These are phyloP conservation scores for Erodium maritimum DNA, from an alignment of 345 rosid genomes.

Conservation along the genomic window DNA sequence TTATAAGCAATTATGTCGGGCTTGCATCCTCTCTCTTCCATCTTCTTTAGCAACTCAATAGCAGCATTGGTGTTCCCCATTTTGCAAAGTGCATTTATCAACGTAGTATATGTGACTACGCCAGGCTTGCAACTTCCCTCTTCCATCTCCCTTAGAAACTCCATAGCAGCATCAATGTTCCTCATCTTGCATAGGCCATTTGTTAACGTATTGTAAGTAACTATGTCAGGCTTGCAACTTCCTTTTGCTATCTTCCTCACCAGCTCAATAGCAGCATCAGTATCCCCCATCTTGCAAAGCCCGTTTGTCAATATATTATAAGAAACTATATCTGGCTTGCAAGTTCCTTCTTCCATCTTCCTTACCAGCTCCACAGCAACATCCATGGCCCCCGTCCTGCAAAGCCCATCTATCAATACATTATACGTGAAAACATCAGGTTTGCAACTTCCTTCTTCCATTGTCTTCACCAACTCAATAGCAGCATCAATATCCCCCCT, in stretches of 20 bases:
- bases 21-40: constrained; percentile 44
- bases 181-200: constrained; percentile 50
- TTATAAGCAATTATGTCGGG: constrained; percentile 41
- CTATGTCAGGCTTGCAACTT: constrained; percentile 48
- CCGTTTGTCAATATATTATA: constrained; percentile 73
- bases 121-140: constrained; percentile 46
- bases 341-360: constrained; percentile 53
- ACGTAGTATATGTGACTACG: constrained; percentile 48
- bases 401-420: constrained; percentile 60
- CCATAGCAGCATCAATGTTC: constrained; percentile 43
- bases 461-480: constrained; percentile 39
- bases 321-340: constrained; percentile 36
- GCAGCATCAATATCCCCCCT: constrained; percentile 46
- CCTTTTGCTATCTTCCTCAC: constrained; percentile 50
- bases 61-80: constrained; percentile 44
- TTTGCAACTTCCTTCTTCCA: constrained; percentile 46
- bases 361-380: constrained; percentile 45
- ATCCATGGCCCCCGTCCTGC: constrained; percentile 48
- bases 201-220: constrained; percentile 38
- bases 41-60: constrained; percentile 50
- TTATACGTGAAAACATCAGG: constrained; percentile 45
- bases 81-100: constrained; percentile 58
- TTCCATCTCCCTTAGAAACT: constrained; percentile 56
- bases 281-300: constrained; percentile 43
- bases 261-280: constrained; percentile 43